Evolutionary conservation across 441 rosid species (phyloP).

Genomic region (Corymbia citriodora): DNA sequence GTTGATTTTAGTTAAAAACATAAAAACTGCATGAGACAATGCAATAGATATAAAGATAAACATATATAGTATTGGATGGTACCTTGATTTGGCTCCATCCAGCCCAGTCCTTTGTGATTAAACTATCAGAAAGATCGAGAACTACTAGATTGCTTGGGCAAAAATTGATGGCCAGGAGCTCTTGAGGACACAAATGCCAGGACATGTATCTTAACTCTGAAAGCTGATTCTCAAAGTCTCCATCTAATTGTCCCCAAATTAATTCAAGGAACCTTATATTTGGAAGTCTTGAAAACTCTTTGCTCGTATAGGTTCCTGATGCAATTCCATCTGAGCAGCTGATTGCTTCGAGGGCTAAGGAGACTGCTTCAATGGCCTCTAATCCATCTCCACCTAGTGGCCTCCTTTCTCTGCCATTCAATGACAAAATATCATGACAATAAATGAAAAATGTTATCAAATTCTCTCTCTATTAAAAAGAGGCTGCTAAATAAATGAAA

Average conservation of each 20-base stretch:
- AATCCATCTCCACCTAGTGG: not conserved
- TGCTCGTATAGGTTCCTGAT: not conserved
- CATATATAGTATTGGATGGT: accelerated
- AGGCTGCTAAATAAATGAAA: not conserved
- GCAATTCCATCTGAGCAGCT: not conserved
- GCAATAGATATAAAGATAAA: not conserved
- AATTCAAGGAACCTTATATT: not conserved
- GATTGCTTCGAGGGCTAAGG: too few relatives aligned
- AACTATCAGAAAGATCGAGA: not conserved
- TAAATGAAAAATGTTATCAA: not conserved
- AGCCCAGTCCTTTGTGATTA: not conserved
- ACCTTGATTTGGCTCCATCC: not conserved
- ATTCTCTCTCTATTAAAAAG: not conserved
- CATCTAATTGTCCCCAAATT: accelerated
- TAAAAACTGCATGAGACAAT: not conserved
- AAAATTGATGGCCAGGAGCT: not conserved
- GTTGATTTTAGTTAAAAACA: too few relatives aligned
- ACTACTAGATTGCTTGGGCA: not conserved
- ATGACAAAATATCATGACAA: not conserved
- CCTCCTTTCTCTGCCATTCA: not conserved
- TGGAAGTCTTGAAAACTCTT: not conserved
- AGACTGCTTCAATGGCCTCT: too few relatives aligned
- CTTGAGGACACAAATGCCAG: not conserved
- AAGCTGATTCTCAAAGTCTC: not conserved
- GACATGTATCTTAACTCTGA: not conserved